phyloP scores from a whole-genome alignment of 2,329 filamentous ascomycete genomes.

The Nigrograna mackinnonii region DNA sequence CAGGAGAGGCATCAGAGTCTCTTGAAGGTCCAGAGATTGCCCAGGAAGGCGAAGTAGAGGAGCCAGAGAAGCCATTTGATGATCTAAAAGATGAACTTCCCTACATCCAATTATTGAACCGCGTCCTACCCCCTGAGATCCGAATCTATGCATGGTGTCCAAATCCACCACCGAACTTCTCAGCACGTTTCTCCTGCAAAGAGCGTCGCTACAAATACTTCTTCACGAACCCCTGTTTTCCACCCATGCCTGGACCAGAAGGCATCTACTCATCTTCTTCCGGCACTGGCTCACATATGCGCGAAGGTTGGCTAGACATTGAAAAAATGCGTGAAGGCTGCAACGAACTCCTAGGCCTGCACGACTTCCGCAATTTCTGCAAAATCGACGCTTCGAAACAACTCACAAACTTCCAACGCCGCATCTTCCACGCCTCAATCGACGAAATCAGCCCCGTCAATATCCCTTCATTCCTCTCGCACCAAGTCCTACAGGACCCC shows the following conservation, averaged over 20 bases:
- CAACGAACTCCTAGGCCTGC: slow-evolving; percentile 75
- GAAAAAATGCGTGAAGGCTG: slow-evolving; percentile 84
- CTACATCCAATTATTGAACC: slow-evolving; percentile 83
- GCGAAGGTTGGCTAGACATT: slow-evolving; percentile 79
- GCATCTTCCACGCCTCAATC: slow-evolving; percentile 80
- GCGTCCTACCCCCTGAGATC: slow-evolving; percentile 86
- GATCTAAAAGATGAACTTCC: slow-evolving; percentile 78
- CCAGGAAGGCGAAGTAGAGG: slow-evolving; percentile 12
- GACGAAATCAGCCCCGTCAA: slow-evolving; percentile 48
- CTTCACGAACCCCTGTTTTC: slow-evolving; percentile 91
- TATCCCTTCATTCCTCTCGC: slow-evolving; percentile 28
- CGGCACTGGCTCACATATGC: slow-evolving; percentile 16
- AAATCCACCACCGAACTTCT: slow-evolving; percentile 76
- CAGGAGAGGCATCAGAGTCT: slow-evolving; percentile 9
- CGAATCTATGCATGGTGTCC: slow-evolving; percentile 93
- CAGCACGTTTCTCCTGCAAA: slow-evolving; percentile 88
- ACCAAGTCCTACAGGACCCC: slow-evolving; percentile 24
- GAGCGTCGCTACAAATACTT: slow-evolving; percentile 95
- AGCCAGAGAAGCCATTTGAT: slow-evolving; percentile 55
- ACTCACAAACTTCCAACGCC: slow-evolving; percentile 78
- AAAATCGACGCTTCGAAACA: slow-evolving; percentile 91
- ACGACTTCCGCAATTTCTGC: slow-evolving; percentile 98
- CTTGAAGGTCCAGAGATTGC: slow-evolving; percentile 2
- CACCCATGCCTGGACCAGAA: slow-evolving; percentile 63
- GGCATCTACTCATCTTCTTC: slow-evolving; percentile 47